phyloP scores from a whole-genome alignment of 208 protist genomes.

The Borovskyia barvae region DNA sequence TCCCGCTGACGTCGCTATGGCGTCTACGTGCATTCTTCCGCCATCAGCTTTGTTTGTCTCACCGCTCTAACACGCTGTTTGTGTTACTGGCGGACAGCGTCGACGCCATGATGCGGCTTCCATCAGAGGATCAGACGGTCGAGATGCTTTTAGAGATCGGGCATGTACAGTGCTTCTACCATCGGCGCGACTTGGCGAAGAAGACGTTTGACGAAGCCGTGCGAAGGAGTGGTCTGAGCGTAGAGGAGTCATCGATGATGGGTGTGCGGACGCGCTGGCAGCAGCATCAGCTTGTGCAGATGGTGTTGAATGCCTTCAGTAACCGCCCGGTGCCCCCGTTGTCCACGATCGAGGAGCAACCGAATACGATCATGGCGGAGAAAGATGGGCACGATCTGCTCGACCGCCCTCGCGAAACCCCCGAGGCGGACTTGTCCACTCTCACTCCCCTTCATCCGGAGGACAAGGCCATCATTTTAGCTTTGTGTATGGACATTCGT shows the following conservation, averaged over 20 bases:
- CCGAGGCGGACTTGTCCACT: slow-evolving; percentile 30
- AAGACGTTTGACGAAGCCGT: slow-evolving; percentile 62
- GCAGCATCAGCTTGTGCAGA: slow-evolving; percentile 81
- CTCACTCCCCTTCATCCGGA: slow-evolving; percentile 67
- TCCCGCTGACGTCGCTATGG: slow-evolving; percentile 65
- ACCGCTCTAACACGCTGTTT: slow-evolving; percentile 78
- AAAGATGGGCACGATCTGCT: slow-evolving; percentile 84
- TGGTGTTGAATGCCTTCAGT: slow-evolving; percentile 75
- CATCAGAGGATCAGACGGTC: slow-evolving; percentile 43
- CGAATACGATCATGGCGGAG: slow-evolving; percentile 62
- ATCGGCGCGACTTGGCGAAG: slow-evolving; percentile 74
- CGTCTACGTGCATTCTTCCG: slow-evolving; percentile 73
- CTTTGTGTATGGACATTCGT: slow-evolving; percentile 81
- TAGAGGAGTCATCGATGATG: slow-evolving; percentile 80
- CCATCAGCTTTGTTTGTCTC: slow-evolving; percentile 73
- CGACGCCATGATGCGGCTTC: slow-evolving; percentile 55
- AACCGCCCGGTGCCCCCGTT: slow-evolving; percentile 20
- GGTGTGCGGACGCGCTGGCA: slow-evolving; percentile 92
- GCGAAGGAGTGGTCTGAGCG: slow-evolving; percentile 50
- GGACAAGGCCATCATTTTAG: slow-evolving; percentile 87
- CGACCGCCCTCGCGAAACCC: slow-evolving; percentile 64
- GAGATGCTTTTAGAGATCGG: slow-evolving; percentile 79
- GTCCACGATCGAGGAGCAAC: slow-evolving; percentile 35
- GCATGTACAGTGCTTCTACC: slow-evolving; percentile 86
- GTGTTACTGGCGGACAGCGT: slow-evolving; percentile 57